Percentiles rank a stretch among this genome's conserved stretches.
These are phyloP conservation scores for Neofusicoccum laricinum DNA, from an alignment of 2,329 filamentous ascomycete genomes.

Conservation along the genomic window DNA sequence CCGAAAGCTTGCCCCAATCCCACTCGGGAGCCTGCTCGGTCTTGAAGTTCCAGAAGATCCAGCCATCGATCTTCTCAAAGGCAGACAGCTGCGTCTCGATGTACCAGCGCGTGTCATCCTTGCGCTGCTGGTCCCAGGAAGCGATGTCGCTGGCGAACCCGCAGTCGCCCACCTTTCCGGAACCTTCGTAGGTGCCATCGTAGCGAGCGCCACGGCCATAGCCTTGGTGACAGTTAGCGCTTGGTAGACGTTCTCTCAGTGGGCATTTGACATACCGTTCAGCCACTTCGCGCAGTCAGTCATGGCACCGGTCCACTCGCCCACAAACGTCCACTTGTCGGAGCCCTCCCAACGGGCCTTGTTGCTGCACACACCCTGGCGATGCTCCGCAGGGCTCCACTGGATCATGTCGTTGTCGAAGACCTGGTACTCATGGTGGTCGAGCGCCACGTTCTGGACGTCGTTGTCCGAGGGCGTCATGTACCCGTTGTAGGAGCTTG, in stretches of 20 bases:
- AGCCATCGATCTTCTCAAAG: slow-evolving; percentile 54
- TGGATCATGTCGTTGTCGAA: slow-evolving; percentile 54
- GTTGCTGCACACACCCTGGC: slow-evolving; percentile 55
- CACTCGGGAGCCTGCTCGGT: slow-evolving; percentile 53
- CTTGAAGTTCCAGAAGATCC: slow-evolving; percentile 61
- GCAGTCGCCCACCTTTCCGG: slow-evolving; percentile 54
- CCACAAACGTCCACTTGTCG: slow-evolving; percentile 66
- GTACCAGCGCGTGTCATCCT: slow-evolving; percentile 47
- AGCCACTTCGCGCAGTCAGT: slow-evolving; percentile 56
- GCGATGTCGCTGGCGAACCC: slow-evolving; percentile 48
- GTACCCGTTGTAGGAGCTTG: slow-evolving; percentile 60
- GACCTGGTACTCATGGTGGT: slow-evolving; percentile 68
- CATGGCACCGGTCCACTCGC: slow-evolving; percentile 68
- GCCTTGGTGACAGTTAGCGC: slow-evolving; percentile 33
- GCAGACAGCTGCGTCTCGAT: slow-evolving; percentile 55
- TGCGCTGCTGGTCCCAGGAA: slow-evolving; percentile 45
- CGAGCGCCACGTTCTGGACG: slow-evolving; percentile 57
- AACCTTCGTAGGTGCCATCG: slow-evolving; percentile 53
- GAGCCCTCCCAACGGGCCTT: slow-evolving; percentile 47
- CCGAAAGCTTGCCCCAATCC: slow-evolving; percentile 50
- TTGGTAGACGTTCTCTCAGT: neutral
- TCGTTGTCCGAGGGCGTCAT: slow-evolving; percentile 48
- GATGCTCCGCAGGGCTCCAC: slow-evolving; percentile 52
- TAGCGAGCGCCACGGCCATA: slow-evolving; percentile 59
- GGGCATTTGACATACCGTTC: slow-evolving; percentile 35